Base-by-base conservation (phyloP, 2,329 filamentous ascomycete genomes). In the Colletotrichum tabaci region DNA sequence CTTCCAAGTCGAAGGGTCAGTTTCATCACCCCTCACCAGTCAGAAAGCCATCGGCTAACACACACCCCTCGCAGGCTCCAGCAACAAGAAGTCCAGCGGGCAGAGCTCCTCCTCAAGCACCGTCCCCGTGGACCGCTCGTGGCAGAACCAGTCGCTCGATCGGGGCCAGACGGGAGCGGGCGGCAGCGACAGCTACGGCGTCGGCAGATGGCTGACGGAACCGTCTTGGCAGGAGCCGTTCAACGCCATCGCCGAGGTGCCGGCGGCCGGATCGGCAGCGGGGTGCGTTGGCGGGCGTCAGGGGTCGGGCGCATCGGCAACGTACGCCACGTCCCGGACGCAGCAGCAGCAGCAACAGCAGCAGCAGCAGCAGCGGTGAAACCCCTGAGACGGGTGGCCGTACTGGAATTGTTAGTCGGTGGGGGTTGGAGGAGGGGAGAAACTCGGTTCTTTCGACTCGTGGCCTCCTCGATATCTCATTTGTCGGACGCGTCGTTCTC, bases 151-250 rank as follows among this genome's bases (percentile, higher is more conserved):
- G n/a, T 58, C 65, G 40, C 26, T 71, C 16, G 58, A 63, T 6
- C 65, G 38, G 7, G n/a, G 52, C 53, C 68, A 63, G 16, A 16
- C 57, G 7, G 23, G 40, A 21, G 21, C 65, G 16, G 40, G 61
- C 38, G 53, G 50, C 1, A 53, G 38, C 57, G 40, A n/a, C 12
- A 63, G 13, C 30, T 58, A 68, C 21, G 52, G 52, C 4, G 65
- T 71, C 4, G 68, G 65, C 4, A 46, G 65, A 23, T 71, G 68
- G 68, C 35, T 71, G n/a, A 71, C 68, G 52, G 58, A 71, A 26
- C 68, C 68, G 30, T 58, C 58, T 23, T 67, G 65, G 58, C 65
- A 71, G 53, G 68, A 68, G 30, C 68, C 68, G 46, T 71, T 68
- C 68, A 63, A 71, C 58, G 63, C 35, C 52, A 68, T 71, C 49